Base-by-base conservation (phyloP, 202 grass and related monocot species). In the Panicum hallii region DNA sequence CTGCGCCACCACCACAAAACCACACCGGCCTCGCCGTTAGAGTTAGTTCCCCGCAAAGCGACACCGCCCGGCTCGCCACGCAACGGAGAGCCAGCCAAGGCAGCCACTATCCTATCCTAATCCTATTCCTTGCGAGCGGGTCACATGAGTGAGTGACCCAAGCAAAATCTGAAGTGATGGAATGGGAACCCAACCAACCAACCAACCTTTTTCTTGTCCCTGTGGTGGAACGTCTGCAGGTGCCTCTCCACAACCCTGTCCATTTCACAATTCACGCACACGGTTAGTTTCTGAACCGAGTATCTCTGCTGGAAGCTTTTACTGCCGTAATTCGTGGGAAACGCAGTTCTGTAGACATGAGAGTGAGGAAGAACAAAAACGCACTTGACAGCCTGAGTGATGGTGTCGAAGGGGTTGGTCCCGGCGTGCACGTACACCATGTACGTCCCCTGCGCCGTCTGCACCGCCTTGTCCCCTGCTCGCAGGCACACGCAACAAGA, bases 341-440 rank as follows among this genome's bases (percentile, higher is more conserved):
- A 22, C 22, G 54, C 19, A n/a, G 3, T 38, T 7, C 17, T 9
- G 53, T 4, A 20, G 3, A 10, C 32, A 5, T 55, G 15, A 67
- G 30, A 36, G 32, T 65, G 6, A 20, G 44, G 44, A 49, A 49
- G 13, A 12, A 49, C 4, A 4, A 49, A 49, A 6, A 11, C 71
- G 30, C 49, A 74, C 71, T 90, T 98, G 82, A 93, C 77, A 5
- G 90, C 92, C 45, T 90, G 80, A 44, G 79, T 93, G 69, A 93
- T 90, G 55, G 94, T 83, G 65, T 93, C 85, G 63, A 98, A 98
- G 1, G 95, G 95, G 79, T 93, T 98, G 76, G 83, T 54, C 58
- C 93, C 91, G 57, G 89, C 62, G 78, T 98, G 95, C 58, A 98
- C 12, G 88, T 98, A 98, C 7, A 98, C 74, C 72, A 86, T 98